phyloP scores from a whole-genome alignment of 805 yeast genomes.

The Jamesozyma piceae region DNA sequence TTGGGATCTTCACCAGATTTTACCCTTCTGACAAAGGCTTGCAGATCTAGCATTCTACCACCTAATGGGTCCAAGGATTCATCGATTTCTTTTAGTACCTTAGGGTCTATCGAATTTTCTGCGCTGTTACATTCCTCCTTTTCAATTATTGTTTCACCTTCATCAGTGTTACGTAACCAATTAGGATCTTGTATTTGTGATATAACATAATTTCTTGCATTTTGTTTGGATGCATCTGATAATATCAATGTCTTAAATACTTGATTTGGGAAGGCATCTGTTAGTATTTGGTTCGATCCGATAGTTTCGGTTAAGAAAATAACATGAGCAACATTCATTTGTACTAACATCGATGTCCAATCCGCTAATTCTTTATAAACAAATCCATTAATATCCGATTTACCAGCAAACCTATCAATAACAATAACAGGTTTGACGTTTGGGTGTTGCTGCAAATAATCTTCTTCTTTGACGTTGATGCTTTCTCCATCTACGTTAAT shows the following conservation, averaged over 20 bases:
- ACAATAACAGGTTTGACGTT: conserved; percentile 79
- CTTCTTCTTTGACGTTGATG: conserved; percentile 55
- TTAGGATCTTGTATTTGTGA: conserved; percentile 37
- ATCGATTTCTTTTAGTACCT: conserved; percentile 34
- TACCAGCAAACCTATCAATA: conserved; percentile 60
- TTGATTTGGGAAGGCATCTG: conserved; percentile 73
- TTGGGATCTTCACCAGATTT: conserved; percentile 77
- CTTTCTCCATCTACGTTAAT: conserved; percentile 27
- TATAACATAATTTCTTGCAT: conserved; percentile 62
- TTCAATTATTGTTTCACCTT: conserved; percentile 2
- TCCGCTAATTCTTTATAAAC: conserved; percentile 69
- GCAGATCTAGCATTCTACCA: conserved; percentile 90
- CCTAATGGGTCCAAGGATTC: conserved; percentile 68
- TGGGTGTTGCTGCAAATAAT: conserved; percentile 75
- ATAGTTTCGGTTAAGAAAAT: conserved; percentile 80
- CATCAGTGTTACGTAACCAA: conserved; percentile 18
- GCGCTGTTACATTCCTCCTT: conserved; percentile 14
- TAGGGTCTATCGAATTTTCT: conserved; percentile 4
- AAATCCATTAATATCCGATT: conserved; percentile 52
- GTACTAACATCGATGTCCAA: conserved; percentile 76
- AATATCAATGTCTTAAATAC: conserved; percentile 68
- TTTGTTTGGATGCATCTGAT: conserved; percentile 68
- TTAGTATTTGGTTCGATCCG: conserved; percentile 58
- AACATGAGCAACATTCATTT: conserved; percentile 80
- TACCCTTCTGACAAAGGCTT: conserved; percentile 79